Evolutionary conservation across 2,329 filamentous ascomycete species (phyloP), one percentile per base, ranked within the genome.

Genomic region (Talaromyces sp.): DNA sequence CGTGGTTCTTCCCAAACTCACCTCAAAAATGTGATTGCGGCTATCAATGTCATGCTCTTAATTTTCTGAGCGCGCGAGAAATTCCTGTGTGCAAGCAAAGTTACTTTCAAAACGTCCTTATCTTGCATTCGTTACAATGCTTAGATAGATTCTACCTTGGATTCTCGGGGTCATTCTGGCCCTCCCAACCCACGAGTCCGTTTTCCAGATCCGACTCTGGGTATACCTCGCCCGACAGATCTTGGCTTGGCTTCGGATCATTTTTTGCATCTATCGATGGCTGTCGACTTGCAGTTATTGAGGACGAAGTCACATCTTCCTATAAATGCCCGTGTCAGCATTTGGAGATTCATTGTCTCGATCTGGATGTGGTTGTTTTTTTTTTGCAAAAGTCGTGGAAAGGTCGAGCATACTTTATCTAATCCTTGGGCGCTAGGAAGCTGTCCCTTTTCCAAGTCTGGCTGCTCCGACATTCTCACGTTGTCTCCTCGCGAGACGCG

Each of bases 21-120:
- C 60, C 60, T 62, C 16, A 62, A n/a, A 57, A 62, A 62, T 46
- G 60, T 57, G 14, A 62, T 48, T 28, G 37, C 48, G 25, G 28
- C 39, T 33, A 62, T 28, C 23, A 62, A 33, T 0, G 16, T 23
- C 3, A 62, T 44, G 3, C 40, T 25, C 0, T 12, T 48, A 16
- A 54, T 46, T 25, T 62, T 62, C 14, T 39, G 54, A 42, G 18
- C 5, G 8, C 25, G 12, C n/a, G 60, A 18, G 23, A 58, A 62
- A 21, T 62, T 62, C 9, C 60, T 59, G 12, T 37, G 25, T 14
- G 33, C 11, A 14, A 33, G 3, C 12, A 44, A 21, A 33, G 11
- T 39, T 40, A 16, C 40, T 4, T 6, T 31, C 11, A 28, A 28
- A 18, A 21, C 3, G 21, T 23, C 16, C 18, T 16, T 3, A 16